These are phyloP conservation scores for Begonia fuchsioides DNA, from an alignment of 306 rosid species.

Conservation along the genomic window DNA sequence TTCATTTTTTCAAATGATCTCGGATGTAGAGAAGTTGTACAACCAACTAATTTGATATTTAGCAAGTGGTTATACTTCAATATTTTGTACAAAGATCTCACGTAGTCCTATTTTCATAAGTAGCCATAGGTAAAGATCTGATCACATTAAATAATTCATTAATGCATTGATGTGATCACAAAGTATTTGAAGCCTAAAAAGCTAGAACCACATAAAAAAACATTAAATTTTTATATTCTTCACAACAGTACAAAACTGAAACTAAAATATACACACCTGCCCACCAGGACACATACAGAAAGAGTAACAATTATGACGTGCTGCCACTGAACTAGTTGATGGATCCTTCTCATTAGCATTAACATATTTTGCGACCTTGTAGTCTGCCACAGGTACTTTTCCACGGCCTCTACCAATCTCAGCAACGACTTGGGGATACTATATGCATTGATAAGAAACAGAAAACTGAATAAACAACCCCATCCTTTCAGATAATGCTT, in stretches of 20 bases:
- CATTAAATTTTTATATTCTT: neutral
- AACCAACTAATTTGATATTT: too few species aligned
- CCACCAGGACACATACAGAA: constrained; percentile 99
- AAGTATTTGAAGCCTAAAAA: neutral
- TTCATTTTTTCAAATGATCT: too few species aligned
- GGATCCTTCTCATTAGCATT: constrained; percentile 18
- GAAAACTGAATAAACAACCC: neutral
- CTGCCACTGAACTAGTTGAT: constrained; percentile 21
- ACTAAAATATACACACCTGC: constrained; percentile 41
- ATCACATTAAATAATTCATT: too few species aligned
- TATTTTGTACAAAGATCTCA: too few species aligned
- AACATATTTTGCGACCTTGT: constrained; percentile 64
- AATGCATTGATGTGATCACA: too few species aligned
- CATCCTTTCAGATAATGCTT: too few species aligned
- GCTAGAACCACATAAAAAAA: constrained; percentile 9
- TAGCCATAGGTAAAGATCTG: too few species aligned
- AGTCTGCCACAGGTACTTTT: constrained; percentile 91
- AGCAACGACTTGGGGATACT: constrained; percentile 82
- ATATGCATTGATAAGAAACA: neutral
- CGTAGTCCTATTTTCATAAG: too few species aligned
- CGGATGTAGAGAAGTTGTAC: too few species aligned
- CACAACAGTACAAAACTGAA: too few species aligned
- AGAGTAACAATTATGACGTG: constrained; percentile 71
- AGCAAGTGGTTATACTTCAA: too few species aligned
- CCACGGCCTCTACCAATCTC: constrained; percentile 81